Evolutionary conservation across 2,329 filamentous ascomycete species (phyloP), one percentile per base, ranked within the genome.

Genomic region (Diaporthe capsici): DNA sequence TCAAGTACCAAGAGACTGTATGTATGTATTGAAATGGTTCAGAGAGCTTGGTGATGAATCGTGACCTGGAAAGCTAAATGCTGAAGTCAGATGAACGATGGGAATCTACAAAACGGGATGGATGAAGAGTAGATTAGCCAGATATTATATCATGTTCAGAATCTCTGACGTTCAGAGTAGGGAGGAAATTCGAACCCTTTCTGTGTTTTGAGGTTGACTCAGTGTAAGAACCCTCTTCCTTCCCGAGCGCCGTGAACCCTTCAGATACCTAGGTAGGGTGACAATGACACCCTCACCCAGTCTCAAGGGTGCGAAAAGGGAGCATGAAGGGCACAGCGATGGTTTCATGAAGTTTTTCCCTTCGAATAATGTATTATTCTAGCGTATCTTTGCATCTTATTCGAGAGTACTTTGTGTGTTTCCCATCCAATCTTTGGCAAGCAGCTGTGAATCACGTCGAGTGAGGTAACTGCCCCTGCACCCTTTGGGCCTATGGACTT

Each of bases 181-280:
- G 25, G 15, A 28, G 8, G 4, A 6, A 28, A 12, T 28, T 20
- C 10, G 34, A 37, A 53, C 49, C 31, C 65, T n/a, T 53, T 28
- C 25, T 28, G n/a, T 25, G 4, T 39, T 3, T 28, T 15, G 6
- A 68, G 22, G 13, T 53, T 39, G n/a, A 42, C 10, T 42, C 4
- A 25, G 15, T 10, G 6, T 31, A 39, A 1, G 20, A 53, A 53
- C 47, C 65, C 65, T 53, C n/a, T 13, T 47, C 22, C 13, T 42
- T 37, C 31, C 4, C 34, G 8, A 9, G 28, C 25, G 31, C 15
- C 47, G 20, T 65, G 61, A 65, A 68, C 65, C 65, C 65, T 68
- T 68, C n/a, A 25, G 17, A n/a, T 55, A 25, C n/a, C 20, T 53
- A 53, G 47, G 65, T 53, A 68, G 47, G 65, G 65, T 68, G 47